These are phyloP conservation scores for Actinomortierella ambigua DNA, from an alignment of 371 early-diverging fungal species.

Conservation along the genomic window DNA sequence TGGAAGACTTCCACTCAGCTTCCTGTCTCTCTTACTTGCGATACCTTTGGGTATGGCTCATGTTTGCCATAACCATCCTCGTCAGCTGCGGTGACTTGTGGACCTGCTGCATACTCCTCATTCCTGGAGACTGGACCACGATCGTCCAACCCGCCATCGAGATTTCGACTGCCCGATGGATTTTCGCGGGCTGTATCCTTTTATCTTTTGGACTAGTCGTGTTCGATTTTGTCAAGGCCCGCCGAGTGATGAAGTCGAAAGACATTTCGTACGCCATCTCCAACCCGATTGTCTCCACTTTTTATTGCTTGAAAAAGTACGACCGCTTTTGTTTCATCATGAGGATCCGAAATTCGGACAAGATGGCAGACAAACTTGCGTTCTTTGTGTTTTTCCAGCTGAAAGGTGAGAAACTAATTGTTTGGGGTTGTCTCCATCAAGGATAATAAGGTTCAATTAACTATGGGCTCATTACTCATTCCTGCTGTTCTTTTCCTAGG, in stretches of 20 bases:
- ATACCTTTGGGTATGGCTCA: slow-evolving; percentile 21
- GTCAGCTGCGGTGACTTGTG: slow-evolving; percentile 24
- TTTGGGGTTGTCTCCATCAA: background rate
- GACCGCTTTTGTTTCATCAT: slow-evolving; percentile 66
- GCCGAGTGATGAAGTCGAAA: slow-evolving; percentile 50
- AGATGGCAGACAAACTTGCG: slow-evolving; percentile 52
- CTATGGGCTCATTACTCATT: background rate
- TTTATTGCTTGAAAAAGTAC: slow-evolving; percentile 45
- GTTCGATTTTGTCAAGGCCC: slow-evolving; percentile 56
- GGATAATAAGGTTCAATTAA: background rate
- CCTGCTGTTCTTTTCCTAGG: slow-evolving; percentile 10
- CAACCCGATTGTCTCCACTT: slow-evolving; percentile 51
- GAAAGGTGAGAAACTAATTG: slow-evolving; percentile 45
- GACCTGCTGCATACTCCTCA: slow-evolving; percentile 28
- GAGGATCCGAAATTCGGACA: slow-evolving; percentile 52
- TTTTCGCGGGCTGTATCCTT: slow-evolving; percentile 53
- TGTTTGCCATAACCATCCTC: slow-evolving; percentile 24
- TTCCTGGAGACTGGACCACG: slow-evolving; percentile 16
- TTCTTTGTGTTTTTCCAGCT: slow-evolving; percentile 65
- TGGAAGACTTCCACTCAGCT: slow-evolving; percentile 15
- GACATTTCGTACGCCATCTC: slow-evolving; percentile 65
- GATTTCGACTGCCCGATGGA: slow-evolving; percentile 42
- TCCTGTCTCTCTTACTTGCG: slow-evolving; percentile 13
- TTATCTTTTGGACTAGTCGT: slow-evolving; percentile 53
- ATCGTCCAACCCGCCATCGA: slow-evolving; percentile 13